Percentiles rank a stretch among this genome's conserved stretches.
phyloP scores from a whole-genome alignment of 495 filamentous ascomycete species.

The Extremus antarcticus region DNA sequence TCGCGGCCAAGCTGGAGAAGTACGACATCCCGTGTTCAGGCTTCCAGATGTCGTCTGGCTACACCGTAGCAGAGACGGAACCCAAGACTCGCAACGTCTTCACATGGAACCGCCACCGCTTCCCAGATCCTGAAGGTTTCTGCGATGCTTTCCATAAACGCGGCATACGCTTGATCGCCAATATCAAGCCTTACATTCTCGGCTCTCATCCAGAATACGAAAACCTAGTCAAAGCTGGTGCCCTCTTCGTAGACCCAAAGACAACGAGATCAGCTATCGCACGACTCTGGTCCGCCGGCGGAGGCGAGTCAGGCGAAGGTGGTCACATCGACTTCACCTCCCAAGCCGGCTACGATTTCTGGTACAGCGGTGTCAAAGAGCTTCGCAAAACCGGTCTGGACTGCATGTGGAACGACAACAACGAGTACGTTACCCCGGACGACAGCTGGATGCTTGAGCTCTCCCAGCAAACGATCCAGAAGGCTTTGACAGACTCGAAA shows the following conservation, averaged over 20 bases:
- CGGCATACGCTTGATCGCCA: conserved; percentile 55
- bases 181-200: conserved; percentile 61
- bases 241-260: conserved; percentile 50
- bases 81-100: conserved; percentile 62
- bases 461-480: conserved; percentile 20
- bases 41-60: conserved; percentile 62
- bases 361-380: conserved; percentile 52
- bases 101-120: conserved; percentile 57
- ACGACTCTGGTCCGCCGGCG: conserved; percentile 57
- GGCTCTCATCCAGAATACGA: conserved; percentile 52
- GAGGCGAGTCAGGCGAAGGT: conserved; percentile 55
- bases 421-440: conserved; percentile 56
- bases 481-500: not conserved
- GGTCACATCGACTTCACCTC: conserved; percentile 63
- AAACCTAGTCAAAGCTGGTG: conserved; percentile 40
- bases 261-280: conserved; percentile 44
- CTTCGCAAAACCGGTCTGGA: conserved; percentile 53
- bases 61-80: conserved; percentile 53
- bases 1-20: conserved; percentile 47
- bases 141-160: conserved; percentile 47
- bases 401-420: conserved; percentile 69
- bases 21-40: conserved; percentile 60
- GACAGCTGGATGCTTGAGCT: conserved; percentile 53
- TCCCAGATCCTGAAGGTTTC: conserved; percentile 53
- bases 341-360: conserved; percentile 52